These are phyloP conservation scores for Sambucus nigra DNA, from an alignment of 129 eudicot species.

Conservation along the genomic window DNA sequence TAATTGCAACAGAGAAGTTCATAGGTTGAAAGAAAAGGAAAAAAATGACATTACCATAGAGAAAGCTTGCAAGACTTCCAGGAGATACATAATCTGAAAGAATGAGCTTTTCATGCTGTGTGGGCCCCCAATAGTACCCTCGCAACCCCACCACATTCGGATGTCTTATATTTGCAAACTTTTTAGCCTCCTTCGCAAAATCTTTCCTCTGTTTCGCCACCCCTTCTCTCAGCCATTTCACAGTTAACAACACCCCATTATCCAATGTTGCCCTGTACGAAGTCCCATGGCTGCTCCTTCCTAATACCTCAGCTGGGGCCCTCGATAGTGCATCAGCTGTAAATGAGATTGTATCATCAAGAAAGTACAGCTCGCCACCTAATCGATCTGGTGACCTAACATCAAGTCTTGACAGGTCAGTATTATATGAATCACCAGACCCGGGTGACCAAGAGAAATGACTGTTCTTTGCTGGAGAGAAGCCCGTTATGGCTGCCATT, in stretches of 20 bases:
- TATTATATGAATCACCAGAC: conserved; percentile 76
- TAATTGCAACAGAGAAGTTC: too few species aligned
- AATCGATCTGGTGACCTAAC: conserved; percentile 80
- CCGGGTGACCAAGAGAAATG: conserved; percentile 93
- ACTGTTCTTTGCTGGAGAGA: conserved; percentile 81
- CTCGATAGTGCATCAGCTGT: conserved; percentile 82
- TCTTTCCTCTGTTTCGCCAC: conserved; percentile 97
- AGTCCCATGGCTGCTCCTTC: conserved; percentile 98
- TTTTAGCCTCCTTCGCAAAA: conserved; percentile 94
- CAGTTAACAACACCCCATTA: conserved; percentile 80
- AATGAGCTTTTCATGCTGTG: conserved; percentile 94
- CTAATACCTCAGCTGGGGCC: conserved; percentile 97
- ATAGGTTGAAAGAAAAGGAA: conserved; percentile 1
- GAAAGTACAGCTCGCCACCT: conserved; percentile 89
- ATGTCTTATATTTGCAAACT: conserved; percentile 86
- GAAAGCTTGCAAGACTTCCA: conserved; percentile 92
- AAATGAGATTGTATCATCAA: conserved; percentile 80
- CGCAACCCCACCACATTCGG: conserved; percentile 97
- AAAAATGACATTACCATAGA: conserved; percentile 70
- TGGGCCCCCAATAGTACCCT: conserved; percentile 99
- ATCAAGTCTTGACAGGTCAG: conserved; percentile 73
- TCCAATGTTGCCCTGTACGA: conserved; percentile 90
- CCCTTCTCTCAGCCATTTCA: conserved; percentile 98
- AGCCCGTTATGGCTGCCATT: conserved; percentile 47
- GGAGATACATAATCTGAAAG: conserved; percentile 93